These are phyloP conservation scores for Trametes sp. DNA, from an alignment of 1,284 basidiomycete genomes.

Conservation along the genomic window DNA sequence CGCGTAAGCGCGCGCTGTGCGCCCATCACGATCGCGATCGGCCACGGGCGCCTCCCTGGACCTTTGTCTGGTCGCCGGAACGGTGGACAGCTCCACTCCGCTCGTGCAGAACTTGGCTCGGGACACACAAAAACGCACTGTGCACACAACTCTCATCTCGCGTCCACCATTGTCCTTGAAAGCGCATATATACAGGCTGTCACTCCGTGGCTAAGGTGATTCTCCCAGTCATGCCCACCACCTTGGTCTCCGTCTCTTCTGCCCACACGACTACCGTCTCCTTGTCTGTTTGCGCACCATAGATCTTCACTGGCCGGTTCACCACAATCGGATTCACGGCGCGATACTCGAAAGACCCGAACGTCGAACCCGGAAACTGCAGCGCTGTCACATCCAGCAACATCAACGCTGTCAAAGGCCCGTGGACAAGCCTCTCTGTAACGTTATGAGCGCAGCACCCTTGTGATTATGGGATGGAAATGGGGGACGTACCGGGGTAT, in stretches of 20 bases:
- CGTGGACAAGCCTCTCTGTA: conserved; percentile 83
- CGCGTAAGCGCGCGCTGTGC: conserved; percentile 21
- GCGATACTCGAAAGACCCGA: conserved; percentile 72
- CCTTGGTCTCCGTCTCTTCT: conserved; percentile 42
- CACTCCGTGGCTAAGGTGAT: conserved; percentile 27
- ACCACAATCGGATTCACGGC: conserved; percentile 80
- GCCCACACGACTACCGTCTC: conserved; percentile 43
- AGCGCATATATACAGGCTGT: conserved; percentile 9
- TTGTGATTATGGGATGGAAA: neutral
- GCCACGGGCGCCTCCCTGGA: neutral
- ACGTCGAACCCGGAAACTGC: conserved; percentile 50
- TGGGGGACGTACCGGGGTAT: conserved; percentile 64
- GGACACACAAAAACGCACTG: conserved; percentile 8
- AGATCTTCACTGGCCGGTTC: conserved; percentile 61
- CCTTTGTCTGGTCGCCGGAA: conserved; percentile 12
- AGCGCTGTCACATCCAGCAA: conserved; percentile 68
- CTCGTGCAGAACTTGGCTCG: neutral
- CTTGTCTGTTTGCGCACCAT: conserved; percentile 54
- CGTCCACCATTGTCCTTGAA: conserved; percentile 13
- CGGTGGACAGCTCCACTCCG: conserved; percentile 1
- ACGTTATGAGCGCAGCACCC: neutral
- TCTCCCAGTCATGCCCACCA: conserved; percentile 77
- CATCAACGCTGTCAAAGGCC: conserved; percentile 81
- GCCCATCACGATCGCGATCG: conserved; percentile 12
- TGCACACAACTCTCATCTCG: neutral